Evolutionary conservation across 2,329 filamentous ascomycete species (phyloP), one percentile per base, ranked within the genome.

Genomic region (Colletotrichum tanaceti): DNA sequence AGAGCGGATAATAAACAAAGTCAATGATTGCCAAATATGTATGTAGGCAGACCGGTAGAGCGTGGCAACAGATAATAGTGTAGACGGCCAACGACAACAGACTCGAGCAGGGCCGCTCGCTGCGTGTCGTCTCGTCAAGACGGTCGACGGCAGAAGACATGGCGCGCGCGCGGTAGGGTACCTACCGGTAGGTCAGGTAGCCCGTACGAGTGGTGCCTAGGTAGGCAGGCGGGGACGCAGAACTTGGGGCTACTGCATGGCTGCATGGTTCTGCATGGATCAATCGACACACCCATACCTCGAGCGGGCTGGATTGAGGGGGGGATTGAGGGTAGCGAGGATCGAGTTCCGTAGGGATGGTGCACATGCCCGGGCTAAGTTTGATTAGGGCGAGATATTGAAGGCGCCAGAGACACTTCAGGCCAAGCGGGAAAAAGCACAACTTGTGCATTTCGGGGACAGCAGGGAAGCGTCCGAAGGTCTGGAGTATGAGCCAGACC

Each of bases 331-430:
- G 35, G 38, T 28, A 9, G 38, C 20, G 35, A 52, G 52, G 28
- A 24, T 28, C 50, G 43, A 52, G 57, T 57, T 60, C 55, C 13
- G 66, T 61, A 66, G 66, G 63, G 66, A 66, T 65, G 66, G 50
- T 61, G 55, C 43, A n/a, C 4, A 53, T 44, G 50, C 43, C 63
- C 39, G 39, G 44, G 49, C 24, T 32, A 18, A 49, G 44, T 69
- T 69, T 69, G 62, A 69, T 65, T 61, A 69, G 66, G 63, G 66
- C 62, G 66, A 66, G 57, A 69, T 69, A 69, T 69, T 61, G 66
- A 16, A 66, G 50, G 52, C 66, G 62, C 62, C 66, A 60, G 50
- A 69, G 66, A 69, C 66, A 66, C 43, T 58, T 65, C 38, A 61
- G 62, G 62, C 41, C 44, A 69, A 57, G 66, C 62, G n/a, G 62